Base-by-base conservation (phyloP, 2,329 filamentous ascomycete genomes). In the Metarhizium album region DNA sequence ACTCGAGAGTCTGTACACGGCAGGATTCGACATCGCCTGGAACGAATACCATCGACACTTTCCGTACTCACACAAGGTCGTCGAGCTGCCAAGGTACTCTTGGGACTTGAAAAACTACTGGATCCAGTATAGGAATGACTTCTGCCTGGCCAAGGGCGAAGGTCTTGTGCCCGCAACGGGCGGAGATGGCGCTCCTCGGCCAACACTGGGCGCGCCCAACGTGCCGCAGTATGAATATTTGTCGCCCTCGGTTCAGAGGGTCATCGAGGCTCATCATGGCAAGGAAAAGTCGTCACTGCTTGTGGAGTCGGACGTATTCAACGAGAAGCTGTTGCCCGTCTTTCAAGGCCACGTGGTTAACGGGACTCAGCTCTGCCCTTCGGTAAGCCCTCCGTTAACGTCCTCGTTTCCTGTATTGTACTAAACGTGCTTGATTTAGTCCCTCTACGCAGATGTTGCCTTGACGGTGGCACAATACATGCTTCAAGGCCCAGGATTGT, bases 101-200 rank as follows among this genome's bases (percentile, higher is more conserved):
- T 90, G 85, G 67, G 83, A 90, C 58, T 72, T 80, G 58, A 88
- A 88, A 72, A 83, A 79, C 56, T 88, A 89, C 64, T 82, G 79
- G 78, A 72, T 80, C 29, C 69, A 75, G 57, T 82, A 81, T 57
- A 67, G 75, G 51, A 84, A 86, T 53, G 83, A 42, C 38, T 42
- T 42, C 20, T 42, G 16, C 8, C 24, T 27, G 5, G 18, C 38
- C 38, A 42, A 42, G 11, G 38, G 38, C 16, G 38, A 42, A 22
- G 38, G 18, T n/a, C 38, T 8, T 6, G 38, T 18, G 27, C 27
- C 27, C 9, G 27, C 27, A 29, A 29, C 27, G 7, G 27, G 27
- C 27, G 27, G 4, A 8, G 4, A 29, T 6, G 27, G 7, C 9
- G 7, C 27, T 29, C 27, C 27, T 29, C 27, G 2, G 9, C 27